Evolutionary conservation across 2,329 filamentous ascomycete species (phyloP), one percentile per base, ranked within the genome.

Genomic region (Gliomastix tumulicola): DNA sequence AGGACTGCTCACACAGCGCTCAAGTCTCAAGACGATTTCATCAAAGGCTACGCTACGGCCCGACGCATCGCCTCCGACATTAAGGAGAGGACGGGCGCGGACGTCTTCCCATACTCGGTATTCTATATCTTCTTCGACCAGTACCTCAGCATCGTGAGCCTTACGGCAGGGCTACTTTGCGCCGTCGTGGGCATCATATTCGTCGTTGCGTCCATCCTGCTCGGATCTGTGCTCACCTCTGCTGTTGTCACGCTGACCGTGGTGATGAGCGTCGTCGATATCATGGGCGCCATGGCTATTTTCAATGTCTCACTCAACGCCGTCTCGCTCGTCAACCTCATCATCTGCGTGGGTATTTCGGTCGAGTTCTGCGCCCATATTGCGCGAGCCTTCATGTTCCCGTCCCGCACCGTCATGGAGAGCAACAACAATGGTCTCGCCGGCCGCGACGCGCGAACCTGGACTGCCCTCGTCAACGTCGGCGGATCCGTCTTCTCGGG

Each of bases 111-210:
- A 0, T 98, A 98, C 66, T 94, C 87, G 48, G 82, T 96, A 42
- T 95, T 95, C 59, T 98, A 98, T 66, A 89, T 98, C 57, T 98
- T 97, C 74, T 98, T 98, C 57, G 92, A 98, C 56, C 92, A 97
- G 57, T 98, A 98, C 54, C 75, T 87, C 6, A 77, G 76, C 40
- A 97, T 98, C 42, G 79, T 94, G 16, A 71, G 74, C 10, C 71
- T 97, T 5, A 89, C 90, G 0, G 82, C 75, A 1, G 78, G 82
- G 0, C 76, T 98, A 2, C 74, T 98, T 21, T 83, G 84, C 28
- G 84, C 86, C 4, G 90, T 88, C 0, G 69, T 97, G 12, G 86
- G 74, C 19, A 85, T 95, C 45, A 94, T 97, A 41, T 83, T 96
- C 40, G 55, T 84, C 41, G 75, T 98, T 32, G 83, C 87, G 1